These are phyloP conservation scores for Chlorella ohadii DNA, from an alignment of 139 green algal species.

Conservation along the genomic window DNA sequence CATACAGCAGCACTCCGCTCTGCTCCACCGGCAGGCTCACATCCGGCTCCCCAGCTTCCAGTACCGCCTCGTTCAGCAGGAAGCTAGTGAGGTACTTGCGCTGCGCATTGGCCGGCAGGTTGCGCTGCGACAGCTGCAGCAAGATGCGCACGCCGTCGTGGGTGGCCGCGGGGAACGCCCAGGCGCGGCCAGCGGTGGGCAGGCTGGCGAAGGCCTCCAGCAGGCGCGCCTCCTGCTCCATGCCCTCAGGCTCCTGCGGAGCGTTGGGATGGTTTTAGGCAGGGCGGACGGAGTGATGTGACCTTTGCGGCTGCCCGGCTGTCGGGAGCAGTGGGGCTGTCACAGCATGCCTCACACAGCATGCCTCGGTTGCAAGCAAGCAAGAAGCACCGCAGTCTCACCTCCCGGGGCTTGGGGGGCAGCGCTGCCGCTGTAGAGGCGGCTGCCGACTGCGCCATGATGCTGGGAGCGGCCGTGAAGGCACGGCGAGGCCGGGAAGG, in stretches of 20 bases:
- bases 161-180: constrained; percentile 29
- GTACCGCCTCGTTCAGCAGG: constrained; percentile 39
- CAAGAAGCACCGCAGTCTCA: no score
- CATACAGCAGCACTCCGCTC: constrained; percentile 45
- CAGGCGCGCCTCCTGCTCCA: constrained; percentile 56
- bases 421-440: background rate
- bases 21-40: constrained; percentile 61
- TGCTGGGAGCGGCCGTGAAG: no score
- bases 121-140: constrained; percentile 72
- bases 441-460: background rate
- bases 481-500: no score
- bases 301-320: no score
- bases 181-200: constrained; percentile 53
- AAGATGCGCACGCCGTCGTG: constrained; percentile 26
- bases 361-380: no score
- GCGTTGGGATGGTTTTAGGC: background rate
- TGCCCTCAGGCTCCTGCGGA: constrained; percentile 54
- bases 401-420: no score
- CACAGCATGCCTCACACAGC: no score
- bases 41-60: constrained; percentile 16
- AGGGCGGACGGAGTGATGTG: background rate
- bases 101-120: constrained; percentile 79
- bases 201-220: constrained; percentile 55
- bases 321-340: no score
- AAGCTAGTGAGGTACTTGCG: constrained; percentile 59